phyloP scores from a whole-genome alignment of 2,329 filamentous ascomycete species.

The Cladosporium sp. region DNA sequence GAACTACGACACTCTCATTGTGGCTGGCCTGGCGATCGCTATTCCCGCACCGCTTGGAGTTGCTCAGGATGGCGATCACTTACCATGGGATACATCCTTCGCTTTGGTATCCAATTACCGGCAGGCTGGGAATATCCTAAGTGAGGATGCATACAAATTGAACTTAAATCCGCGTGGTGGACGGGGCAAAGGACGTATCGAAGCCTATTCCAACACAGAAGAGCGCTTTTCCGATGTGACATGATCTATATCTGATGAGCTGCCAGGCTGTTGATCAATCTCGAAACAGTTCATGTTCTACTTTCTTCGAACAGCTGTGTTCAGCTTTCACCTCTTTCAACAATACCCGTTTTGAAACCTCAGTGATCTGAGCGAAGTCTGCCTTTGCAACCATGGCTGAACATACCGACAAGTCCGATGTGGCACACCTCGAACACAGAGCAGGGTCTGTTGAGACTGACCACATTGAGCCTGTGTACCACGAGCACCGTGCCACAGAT shows the following conservation, averaged over 20 bases:
- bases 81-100: background rate
- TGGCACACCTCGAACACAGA: conserved; percentile 1
- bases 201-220: no score
- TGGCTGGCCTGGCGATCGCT: background rate
- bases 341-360: no score
- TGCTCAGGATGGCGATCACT: background rate
- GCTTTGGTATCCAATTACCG: background rate
- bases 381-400: background rate
- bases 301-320: background rate
- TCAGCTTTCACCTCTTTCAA: background rate
- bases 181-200: no score
- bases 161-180: no score
- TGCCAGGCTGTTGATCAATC: background rate
- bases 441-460: conserved; percentile 9
- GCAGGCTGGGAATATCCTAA: background rate
- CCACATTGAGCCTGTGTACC: conserved; percentile 15
- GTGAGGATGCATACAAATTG: no score
- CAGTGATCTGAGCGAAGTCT: background rate
- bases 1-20: background rate
- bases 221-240: background rate
- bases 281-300: background rate
- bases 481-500: conserved; percentile 22
- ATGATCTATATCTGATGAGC: background rate
- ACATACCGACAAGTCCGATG: background rate
- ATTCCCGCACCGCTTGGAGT: background rate